These are phyloP conservation scores for Magnusiomyces sp. DNA, from an alignment of 1,139 yeast species.

Conservation along the genomic window DNA sequence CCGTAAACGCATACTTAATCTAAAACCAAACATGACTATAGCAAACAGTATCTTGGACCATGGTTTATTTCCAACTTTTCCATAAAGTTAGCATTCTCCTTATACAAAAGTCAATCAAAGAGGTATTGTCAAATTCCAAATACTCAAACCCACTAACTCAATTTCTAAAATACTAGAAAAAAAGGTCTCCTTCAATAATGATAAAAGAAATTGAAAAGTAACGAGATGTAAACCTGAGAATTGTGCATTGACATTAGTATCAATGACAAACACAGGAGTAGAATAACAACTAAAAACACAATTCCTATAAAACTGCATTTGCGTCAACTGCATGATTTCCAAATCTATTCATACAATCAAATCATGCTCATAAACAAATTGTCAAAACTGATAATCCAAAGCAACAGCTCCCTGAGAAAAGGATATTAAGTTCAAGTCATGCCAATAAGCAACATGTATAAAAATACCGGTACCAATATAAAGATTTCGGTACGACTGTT, in stretches of 20 bases:
- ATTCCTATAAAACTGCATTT: too few species aligned
- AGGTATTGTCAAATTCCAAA: background rate
- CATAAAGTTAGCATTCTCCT: background rate
- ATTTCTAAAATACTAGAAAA: background rate
- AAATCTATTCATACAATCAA: too few species aligned
- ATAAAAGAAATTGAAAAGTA: background rate
- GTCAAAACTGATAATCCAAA: background rate
- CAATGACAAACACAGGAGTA: background rate
- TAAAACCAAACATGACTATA: background rate
- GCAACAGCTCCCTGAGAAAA: background rate
- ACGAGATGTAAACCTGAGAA: background rate
- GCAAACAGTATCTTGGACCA: background rate
- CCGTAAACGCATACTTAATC: background rate
- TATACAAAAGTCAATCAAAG: background rate
- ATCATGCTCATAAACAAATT: background rate
- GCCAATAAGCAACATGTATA: slow-evolving; percentile 6
- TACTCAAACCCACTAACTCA: background rate
- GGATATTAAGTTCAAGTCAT: background rate
- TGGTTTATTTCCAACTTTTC: background rate
- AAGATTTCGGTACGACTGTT: slow-evolving; percentile 4
- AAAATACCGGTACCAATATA: slow-evolving; percentile 5
- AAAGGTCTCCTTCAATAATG: too few species aligned
- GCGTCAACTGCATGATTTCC: too few species aligned
- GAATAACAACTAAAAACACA: too few species aligned
- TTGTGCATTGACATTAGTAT: background rate